These are phyloP conservation scores for Pythium sukuiense DNA, from an alignment of 352 stramenopile species.

Conservation along the genomic window DNA sequence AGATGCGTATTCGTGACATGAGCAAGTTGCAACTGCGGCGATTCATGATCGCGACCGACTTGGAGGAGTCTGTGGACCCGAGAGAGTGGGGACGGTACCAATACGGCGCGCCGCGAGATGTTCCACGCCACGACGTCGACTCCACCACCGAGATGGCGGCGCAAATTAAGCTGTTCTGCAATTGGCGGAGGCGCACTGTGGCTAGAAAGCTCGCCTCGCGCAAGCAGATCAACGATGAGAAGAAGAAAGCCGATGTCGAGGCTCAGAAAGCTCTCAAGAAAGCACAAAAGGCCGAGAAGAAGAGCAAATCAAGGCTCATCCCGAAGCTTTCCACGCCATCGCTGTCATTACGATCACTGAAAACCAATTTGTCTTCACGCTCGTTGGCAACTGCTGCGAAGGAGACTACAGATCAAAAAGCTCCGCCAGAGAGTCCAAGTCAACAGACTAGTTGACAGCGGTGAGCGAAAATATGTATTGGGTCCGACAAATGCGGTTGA, in stretches of 20 bases:
- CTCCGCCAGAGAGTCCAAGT: not conserved
- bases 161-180: conserved; percentile 58
- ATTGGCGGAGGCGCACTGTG: conserved; percentile 45
- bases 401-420: not conserved
- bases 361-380: conserved; percentile 15
- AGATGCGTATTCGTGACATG: conserved; percentile 54
- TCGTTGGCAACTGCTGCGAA: conserved; percentile 12
- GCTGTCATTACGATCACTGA: conserved; percentile 9
- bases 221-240: conserved; percentile 36
- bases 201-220: conserved; percentile 40
- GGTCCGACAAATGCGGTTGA: not conserved
- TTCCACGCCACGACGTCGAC: conserved; percentile 50
- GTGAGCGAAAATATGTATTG: not conserved
- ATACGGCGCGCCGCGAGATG: conserved; percentile 40
- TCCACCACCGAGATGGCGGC: conserved; percentile 45
- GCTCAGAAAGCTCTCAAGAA: conserved; percentile 28
- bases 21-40: conserved; percentile 58
- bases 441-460: not conserved
- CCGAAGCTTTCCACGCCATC: conserved; percentile 11
- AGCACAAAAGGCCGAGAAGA: conserved; percentile 6
- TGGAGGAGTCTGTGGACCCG: conserved; percentile 49
- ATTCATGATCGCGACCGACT: conserved; percentile 72
- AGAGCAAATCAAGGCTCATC: conserved; percentile 6
- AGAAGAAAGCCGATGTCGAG: conserved; percentile 24
- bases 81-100: conserved; percentile 68